A percentile compares a stretch with the other conserved stretches of the same genome.
Conservation (phyloP, 148 eudicot species). For the Gaultheria prostrata region DNA sequence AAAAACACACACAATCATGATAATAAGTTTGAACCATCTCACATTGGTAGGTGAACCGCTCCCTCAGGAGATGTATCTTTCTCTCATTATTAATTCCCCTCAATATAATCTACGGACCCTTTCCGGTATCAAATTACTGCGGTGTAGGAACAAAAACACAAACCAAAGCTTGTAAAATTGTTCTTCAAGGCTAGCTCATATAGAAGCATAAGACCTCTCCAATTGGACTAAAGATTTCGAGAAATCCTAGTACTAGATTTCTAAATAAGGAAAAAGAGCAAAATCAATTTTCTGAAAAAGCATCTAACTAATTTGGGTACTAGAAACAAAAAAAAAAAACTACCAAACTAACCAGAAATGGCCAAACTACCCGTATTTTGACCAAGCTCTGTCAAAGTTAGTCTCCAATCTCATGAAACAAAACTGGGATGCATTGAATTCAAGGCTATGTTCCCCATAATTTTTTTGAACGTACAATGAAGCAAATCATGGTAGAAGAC, state of each 20-base stretch:
- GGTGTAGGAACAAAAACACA: not conserved
- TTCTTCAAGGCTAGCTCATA: not conserved
- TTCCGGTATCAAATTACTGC: not conserved
- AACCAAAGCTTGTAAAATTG: not conserved
- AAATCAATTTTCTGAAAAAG: too few species aligned
- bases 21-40: too few species aligned
- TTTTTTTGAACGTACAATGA: not conserved
- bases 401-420: not conserved
- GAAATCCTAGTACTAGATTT: not conserved
- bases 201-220: conserved; percentile 3
- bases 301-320: too few species aligned
- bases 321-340: too few species aligned
- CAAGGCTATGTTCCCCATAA: not conserved
- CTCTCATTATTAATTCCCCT: not conserved
- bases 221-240: not conserved
- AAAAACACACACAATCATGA: not conserved
- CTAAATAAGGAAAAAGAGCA: too few species aligned
- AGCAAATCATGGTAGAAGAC: not conserved
- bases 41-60: too few species aligned
- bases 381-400: not conserved
- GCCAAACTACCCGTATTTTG: too few species aligned
- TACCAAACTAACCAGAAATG: too few species aligned
- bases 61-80: too few species aligned
- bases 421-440: not conserved
- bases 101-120: not conserved